phyloP scores from a whole-genome alignment of 257 asterid species.

The Anisodus tanguticus region DNA sequence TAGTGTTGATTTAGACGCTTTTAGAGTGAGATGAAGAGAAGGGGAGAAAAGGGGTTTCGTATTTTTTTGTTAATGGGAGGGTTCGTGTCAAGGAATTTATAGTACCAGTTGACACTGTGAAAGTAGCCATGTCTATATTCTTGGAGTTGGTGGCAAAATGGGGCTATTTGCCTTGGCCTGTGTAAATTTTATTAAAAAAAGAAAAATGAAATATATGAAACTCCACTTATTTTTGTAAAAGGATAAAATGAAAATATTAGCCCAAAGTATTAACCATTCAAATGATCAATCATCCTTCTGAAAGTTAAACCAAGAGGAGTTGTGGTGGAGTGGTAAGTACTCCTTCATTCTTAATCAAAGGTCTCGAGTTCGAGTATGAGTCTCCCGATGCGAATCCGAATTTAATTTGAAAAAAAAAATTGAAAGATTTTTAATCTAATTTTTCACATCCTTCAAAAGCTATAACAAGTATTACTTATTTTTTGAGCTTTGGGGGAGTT shows the following conservation, averaged over 20 bases:
- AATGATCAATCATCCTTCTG: neutral
- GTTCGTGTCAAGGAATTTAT: constrained; percentile 25
- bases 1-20: neutral
- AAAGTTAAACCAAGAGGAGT: neutral
- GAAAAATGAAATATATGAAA: neutral
- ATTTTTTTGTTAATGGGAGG: constrained; percentile 22
- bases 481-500: no score
- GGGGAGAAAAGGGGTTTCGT: constrained; percentile 23
- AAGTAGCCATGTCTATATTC: constrained; percentile 22
- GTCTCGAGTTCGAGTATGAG: no score
- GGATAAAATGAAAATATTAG: neutral
- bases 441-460: no score
- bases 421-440: no score
- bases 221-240: neutral
- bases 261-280: neutral
- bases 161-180: constrained; percentile 4
- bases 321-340: no score
- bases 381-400: no score
- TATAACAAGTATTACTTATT: no score
- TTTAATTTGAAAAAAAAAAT: no score
- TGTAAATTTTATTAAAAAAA: neutral
- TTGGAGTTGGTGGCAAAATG: neutral
- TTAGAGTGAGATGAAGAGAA: neutral
- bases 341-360: no score
- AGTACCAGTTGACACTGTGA: neutral